Conservation (phyloP, 257 asterid genomes). For the Solanum pimpinellifolium region DNA sequence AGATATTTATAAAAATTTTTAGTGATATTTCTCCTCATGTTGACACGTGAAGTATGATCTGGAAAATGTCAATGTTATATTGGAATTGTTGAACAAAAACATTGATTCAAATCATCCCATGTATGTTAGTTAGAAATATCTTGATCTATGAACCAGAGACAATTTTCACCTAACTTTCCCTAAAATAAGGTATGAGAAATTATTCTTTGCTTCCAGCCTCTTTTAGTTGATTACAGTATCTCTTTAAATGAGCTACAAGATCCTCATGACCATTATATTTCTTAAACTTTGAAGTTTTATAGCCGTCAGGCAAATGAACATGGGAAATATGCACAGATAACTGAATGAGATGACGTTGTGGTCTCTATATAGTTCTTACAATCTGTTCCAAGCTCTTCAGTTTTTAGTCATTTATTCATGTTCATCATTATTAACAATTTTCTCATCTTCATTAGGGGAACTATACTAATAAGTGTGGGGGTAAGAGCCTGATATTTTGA, state of each 20-base stretch:
- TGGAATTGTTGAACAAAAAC: no score
- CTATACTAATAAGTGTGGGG: background rate
- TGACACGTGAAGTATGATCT: background rate
- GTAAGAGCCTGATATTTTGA: background rate
- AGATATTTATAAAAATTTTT: no score
- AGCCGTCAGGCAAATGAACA: background rate
- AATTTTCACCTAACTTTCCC: background rate
- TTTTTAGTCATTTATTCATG: background rate
- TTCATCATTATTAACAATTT: background rate
- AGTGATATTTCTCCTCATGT: background rate
- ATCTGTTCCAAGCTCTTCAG: no score
- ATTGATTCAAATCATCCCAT: no score
- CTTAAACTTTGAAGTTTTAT: background rate
- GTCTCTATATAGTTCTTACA: background rate
- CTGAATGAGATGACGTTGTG: background rate
- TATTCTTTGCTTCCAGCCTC: background rate
- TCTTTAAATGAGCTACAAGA: background rate
- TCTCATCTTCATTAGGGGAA: background rate
- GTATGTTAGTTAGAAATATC: background rate
- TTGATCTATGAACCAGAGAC: background rate
- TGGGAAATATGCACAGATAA: background rate
- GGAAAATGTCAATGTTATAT: no score
- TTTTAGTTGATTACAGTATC: background rate
- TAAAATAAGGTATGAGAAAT: background rate
- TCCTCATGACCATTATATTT: background rate